Percentiles rank a stretch among this genome's conserved stretches.
phyloP scores from a whole-genome alignment of 495 filamentous ascomycete genomes.

The Aspergillus bridgeri region DNA sequence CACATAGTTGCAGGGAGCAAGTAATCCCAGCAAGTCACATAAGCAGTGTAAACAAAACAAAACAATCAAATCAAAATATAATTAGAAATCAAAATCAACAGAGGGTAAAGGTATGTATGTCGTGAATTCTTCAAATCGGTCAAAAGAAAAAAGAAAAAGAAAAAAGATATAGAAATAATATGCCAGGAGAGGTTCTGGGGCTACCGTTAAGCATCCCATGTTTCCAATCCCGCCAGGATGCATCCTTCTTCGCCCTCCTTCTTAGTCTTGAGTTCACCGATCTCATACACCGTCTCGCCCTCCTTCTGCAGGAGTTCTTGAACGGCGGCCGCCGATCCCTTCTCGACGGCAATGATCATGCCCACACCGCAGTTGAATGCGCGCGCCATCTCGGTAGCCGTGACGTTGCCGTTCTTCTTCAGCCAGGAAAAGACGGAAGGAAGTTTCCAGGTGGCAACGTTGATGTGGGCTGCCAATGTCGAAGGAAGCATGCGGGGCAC shows the following conservation, averaged over 20 bases:
- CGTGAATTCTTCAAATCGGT: background rate
- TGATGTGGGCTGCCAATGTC: conserved; percentile 70
- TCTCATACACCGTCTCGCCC: conserved; percentile 74
- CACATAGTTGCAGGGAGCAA: conserved; percentile 1
- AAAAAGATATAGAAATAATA: conserved; percentile 13
- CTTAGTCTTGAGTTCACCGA: conserved; percentile 63
- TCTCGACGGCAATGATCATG: conserved; percentile 79
- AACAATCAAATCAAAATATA: no score
- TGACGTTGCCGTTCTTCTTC: conserved; percentile 69
- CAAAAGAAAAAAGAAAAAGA: background rate
- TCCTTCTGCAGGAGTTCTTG: conserved; percentile 48
- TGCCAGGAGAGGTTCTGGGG: conserved; percentile 12
- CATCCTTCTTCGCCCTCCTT: conserved; percentile 58
- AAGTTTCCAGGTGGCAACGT: conserved; percentile 66
- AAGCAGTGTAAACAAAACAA: background rate
- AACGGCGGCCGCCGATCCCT: conserved; percentile 51
- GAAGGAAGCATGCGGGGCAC: conserved; percentile 86
- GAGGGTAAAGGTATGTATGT: background rate
- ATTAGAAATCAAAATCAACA: conserved; percentile 1
- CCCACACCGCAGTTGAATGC: conserved; percentile 95
- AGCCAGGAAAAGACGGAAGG: conserved; percentile 83
- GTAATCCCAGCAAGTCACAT: background rate
- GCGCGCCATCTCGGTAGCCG: conserved; percentile 71
- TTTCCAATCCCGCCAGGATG: conserved; percentile 63
- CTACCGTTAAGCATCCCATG: conserved; percentile 52